Evolutionary conservation across 192 early-diverging fungal genomes (phyloP).

Genomic region (Coemansia sp.): DNA sequence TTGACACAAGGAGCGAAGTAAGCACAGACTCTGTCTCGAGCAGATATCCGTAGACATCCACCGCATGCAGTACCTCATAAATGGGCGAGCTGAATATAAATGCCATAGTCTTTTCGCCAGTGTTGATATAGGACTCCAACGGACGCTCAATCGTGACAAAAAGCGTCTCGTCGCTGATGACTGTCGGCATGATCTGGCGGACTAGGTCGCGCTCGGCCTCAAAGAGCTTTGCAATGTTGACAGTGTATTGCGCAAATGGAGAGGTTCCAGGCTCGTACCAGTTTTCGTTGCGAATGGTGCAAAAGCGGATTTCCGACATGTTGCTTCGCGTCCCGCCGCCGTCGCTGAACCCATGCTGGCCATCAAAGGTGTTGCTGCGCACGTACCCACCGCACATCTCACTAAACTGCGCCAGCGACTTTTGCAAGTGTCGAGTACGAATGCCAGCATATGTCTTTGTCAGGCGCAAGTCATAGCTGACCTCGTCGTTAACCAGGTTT

Average conservation of each 20-base stretch:
- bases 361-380: constrained; percentile 28
- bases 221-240: constrained; percentile 50
- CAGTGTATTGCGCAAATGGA: constrained; percentile 50
- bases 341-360: constrained; percentile 17
- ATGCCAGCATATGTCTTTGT: constrained; percentile 49
- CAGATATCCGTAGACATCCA: constrained; percentile 49
- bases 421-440: constrained; percentile 44
- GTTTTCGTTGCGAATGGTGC: constrained; percentile 45
- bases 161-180: constrained; percentile 45
- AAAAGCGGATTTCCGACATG: constrained; percentile 39
- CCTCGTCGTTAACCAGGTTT: constrained; percentile 52
- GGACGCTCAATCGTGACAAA: constrained; percentile 31
- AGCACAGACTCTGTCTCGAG: constrained; percentile 43
- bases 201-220: constrained; percentile 53
- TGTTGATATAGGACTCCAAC: constrained; percentile 39
- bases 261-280: constrained; percentile 54
- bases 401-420: constrained; percentile 52
- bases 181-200: constrained; percentile 51
- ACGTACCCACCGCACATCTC: constrained; percentile 48
- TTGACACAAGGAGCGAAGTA: constrained; percentile 26
- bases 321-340: constrained; percentile 17
- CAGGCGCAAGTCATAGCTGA: constrained; percentile 49
- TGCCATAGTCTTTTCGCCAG: constrained; percentile 42
- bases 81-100: constrained; percentile 43
- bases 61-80: constrained; percentile 48